Conservation (phyloP, 1,284 basidiomycete genomes). For the Amylostereum areolatum region DNA sequence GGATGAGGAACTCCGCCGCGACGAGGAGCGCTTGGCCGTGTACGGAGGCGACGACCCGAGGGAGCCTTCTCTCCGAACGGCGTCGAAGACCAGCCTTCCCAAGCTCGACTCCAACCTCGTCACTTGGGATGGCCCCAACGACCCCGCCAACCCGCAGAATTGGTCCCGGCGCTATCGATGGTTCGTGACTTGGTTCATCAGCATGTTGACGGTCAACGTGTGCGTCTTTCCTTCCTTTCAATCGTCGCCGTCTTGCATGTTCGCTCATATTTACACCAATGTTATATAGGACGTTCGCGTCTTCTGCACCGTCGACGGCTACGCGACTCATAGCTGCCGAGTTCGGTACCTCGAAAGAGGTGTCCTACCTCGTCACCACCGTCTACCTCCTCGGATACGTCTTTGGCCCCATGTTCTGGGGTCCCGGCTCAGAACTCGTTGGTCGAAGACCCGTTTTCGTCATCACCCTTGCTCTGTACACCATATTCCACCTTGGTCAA, state of each 20-base stretch:
- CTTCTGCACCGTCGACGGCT: conserved; percentile 50
- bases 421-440: conserved; percentile 50
- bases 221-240: conserved; percentile 9
- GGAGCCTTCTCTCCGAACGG: conserved; percentile 26
- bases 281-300: conserved; percentile 47
- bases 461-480: conserved; percentile 44
- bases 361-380: conserved; percentile 46
- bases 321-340: conserved; percentile 28
- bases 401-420: conserved; percentile 40
- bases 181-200: conserved; percentile 33
- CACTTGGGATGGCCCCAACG: conserved; percentile 53
- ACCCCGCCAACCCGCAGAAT: conserved; percentile 59
- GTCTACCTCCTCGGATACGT: conserved; percentile 56
- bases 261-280: conserved; percentile 16
- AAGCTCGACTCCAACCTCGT: conserved; percentile 37
- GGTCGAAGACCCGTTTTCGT: conserved; percentile 56
- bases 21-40: conserved; percentile 29
- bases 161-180: conserved; percentile 47
- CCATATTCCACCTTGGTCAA: conserved; percentile 58
- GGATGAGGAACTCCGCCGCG: conserved; percentile 22
- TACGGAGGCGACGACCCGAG: conserved; percentile 38
- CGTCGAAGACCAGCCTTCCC: conserved; percentile 2
- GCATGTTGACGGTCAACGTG: conserved; percentile 44
- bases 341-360: conserved; percentile 37
- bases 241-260: conserved; percentile 5